Evolutionary conservation across 1,284 basidiomycete genomes (phyloP).

Genomic region (Ustilago trichophora): DNA sequence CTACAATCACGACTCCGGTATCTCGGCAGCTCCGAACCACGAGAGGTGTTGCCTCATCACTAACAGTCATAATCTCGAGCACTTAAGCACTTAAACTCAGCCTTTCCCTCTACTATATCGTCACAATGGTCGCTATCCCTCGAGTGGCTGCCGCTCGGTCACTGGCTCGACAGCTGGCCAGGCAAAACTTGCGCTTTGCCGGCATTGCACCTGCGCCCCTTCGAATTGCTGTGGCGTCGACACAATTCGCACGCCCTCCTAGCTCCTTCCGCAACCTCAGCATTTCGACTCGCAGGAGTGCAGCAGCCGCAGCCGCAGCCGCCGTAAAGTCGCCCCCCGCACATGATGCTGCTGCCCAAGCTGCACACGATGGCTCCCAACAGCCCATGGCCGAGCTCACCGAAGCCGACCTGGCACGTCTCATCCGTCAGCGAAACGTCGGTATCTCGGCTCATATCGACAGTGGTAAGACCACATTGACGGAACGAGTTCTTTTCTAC

Average conservation of each 20-base stretch:
- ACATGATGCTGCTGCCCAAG: constrained; percentile 39
- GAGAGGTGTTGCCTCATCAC: no score
- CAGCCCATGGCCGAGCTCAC: constrained; percentile 44
- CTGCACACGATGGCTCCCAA: constrained; percentile 17
- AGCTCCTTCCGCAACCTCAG: constrained; percentile 23
- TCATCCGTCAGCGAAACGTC: constrained; percentile 68
- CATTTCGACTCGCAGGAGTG: constrained; percentile 23
- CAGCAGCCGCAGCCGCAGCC: constrained; percentile 28
- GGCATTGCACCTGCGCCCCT: constrained; percentile 5
- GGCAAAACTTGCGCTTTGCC: constrained; percentile 19
- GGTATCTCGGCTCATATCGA: constrained; percentile 72
- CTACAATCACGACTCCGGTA: no score
- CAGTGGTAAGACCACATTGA: constrained; percentile 97
- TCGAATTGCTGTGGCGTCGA: constrained; percentile 24
- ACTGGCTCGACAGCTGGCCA: constrained; percentile 41
- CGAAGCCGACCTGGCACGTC: constrained; percentile 59
- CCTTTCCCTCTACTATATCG: no score
- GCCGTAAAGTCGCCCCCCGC: constrained; percentile 21
- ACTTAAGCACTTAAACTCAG: no score
- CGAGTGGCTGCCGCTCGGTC: constrained; percentile 39
- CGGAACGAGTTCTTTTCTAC: constrained; percentile 96
- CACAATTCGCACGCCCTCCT: constrained; percentile 13
- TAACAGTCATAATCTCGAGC: no score
- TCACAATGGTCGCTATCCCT: constrained; percentile 33
- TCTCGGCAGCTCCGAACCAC: no score